Evolutionary conservation across 805 yeast species (phyloP).

Genomic region (Wickerhamiella qilinensis): DNA sequence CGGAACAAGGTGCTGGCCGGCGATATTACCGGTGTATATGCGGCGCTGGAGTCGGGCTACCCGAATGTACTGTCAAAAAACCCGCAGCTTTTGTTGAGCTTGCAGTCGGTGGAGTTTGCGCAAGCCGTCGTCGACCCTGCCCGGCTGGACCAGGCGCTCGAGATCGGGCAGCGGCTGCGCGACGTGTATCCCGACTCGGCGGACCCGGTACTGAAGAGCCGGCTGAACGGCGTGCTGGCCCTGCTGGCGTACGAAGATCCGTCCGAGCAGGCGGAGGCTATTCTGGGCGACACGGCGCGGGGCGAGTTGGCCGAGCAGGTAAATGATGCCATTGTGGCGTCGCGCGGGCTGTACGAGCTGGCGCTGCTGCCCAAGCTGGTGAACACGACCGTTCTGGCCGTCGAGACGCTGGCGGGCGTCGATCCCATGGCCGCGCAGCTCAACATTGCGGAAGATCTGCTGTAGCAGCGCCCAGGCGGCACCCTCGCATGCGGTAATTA

Average conservation of each 20-base stretch:
- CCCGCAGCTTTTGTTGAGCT: slow-evolving; percentile 25
- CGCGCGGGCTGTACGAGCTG: neutral
- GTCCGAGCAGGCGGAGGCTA: slow-evolving; percentile 1
- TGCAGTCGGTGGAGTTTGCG: slow-evolving; percentile 30
- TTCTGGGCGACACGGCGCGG: slow-evolving; percentile 3
- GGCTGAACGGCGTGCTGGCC: slow-evolving; percentile 2
- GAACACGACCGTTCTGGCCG: neutral
- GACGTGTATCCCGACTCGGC: neutral
- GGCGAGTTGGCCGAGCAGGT: slow-evolving; percentile 1
- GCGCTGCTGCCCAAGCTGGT: slow-evolving; percentile 1
- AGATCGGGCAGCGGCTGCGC: slow-evolving; percentile 5
- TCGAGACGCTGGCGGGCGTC: neutral
- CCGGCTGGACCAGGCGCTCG: slow-evolving; percentile 10
- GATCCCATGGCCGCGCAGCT: slow-evolving; percentile 1
- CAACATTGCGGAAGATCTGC: slow-evolving; percentile 1
- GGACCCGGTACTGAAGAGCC: neutral
- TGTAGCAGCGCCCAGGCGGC: too few relatives aligned
- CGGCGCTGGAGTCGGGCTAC: slow-evolving; percentile 24
- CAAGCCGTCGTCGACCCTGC: slow-evolving; percentile 20
- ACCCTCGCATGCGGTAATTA: neutral
- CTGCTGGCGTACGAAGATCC: slow-evolving; percentile 5
- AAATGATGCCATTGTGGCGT: neutral
- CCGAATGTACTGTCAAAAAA: slow-evolving; percentile 25
- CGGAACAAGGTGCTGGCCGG: slow-evolving; percentile 28
- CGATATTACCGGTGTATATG: slow-evolving; percentile 30